These are phyloP conservation scores for Agaricus subrufescens DNA, from an alignment of 768 basidiomycete genomes.

Conservation along the genomic window DNA sequence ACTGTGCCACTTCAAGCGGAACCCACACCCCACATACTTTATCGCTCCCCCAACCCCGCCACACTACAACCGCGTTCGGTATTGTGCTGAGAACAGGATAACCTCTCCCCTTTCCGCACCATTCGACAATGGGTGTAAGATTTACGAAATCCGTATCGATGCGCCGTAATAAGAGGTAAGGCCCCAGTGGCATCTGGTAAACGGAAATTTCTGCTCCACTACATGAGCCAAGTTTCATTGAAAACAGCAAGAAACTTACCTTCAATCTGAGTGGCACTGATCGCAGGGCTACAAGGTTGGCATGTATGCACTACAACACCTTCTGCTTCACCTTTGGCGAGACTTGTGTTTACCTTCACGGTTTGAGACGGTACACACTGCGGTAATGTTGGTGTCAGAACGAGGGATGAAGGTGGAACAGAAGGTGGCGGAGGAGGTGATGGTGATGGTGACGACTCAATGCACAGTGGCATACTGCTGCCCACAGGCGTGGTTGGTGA, in stretches of 20 bases:
- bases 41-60: conserved; percentile 49
- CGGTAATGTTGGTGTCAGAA: conserved; percentile 18
- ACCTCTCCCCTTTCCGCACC: conserved; percentile 7
- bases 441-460: conserved; percentile 11
- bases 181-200: conserved; percentile 62
- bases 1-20: conserved; percentile 52
- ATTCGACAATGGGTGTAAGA: conserved; percentile 48
- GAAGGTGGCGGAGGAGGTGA: conserved; percentile 10
- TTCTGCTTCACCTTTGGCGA: conserved; percentile 19
- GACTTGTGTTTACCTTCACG: conserved; percentile 29
- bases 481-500: conserved; percentile 5
- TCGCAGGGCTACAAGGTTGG: conserved; percentile 54
- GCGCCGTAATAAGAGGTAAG: conserved; percentile 56
- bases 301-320: conserved; percentile 60
- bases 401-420: conserved; percentile 25
- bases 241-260: conserved; percentile 34
- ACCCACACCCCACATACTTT: conserved; percentile 65
- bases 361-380: conserved; percentile 34
- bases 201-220: conserved; percentile 58
- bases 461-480: background rate
- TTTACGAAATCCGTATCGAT: conserved; percentile 81
- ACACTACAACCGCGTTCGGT: conserved; percentile 45
- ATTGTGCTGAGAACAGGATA: conserved; percentile 33
- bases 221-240: background rate
- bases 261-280: conserved; percentile 67